Conservation (phyloP, 2,329 filamentous ascomycete species). For the Arthrinium puccinioides region DNA sequence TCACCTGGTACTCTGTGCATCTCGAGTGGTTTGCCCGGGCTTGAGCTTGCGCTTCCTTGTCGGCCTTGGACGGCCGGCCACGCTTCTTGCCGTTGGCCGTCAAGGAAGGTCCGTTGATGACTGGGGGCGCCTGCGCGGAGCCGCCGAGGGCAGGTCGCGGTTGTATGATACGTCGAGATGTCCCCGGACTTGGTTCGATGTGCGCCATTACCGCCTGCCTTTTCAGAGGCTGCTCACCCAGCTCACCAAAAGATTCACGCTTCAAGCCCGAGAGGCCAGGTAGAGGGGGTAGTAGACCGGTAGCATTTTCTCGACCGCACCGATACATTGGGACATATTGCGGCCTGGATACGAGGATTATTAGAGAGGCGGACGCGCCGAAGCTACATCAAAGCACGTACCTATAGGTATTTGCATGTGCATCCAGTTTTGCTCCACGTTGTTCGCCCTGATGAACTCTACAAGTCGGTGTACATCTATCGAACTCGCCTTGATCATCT, state of each 20-base stretch:
- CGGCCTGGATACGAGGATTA: conserved; percentile 30
- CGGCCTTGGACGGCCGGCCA: conserved; percentile 37
- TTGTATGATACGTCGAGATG: conserved; percentile 21
- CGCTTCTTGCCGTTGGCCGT: conserved; percentile 30
- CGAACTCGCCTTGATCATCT: conserved; percentile 50
- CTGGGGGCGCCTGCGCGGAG: conserved; percentile 14
- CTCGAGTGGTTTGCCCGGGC: conserved; percentile 21
- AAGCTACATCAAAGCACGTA: conserved; percentile 18
- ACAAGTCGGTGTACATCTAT: conserved; percentile 39
- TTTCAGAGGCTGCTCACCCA: conserved; percentile 24
- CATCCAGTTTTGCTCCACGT: conserved; percentile 37
- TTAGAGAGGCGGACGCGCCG: conserved; percentile 1
- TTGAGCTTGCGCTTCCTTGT: conserved; percentile 30
- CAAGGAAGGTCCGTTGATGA: conserved; percentile 11
- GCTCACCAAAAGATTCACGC: conserved; percentile 28
- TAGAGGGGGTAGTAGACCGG: conserved; percentile 22
- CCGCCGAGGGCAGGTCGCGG: conserved; percentile 22
- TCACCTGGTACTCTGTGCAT: conserved; percentile 21
- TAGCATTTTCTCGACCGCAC: conserved; percentile 30
- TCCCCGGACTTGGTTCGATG: conserved; percentile 16
- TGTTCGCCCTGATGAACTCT: conserved; percentile 36
- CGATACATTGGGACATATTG: conserved; percentile 38
- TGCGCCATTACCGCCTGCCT: conserved; percentile 22
- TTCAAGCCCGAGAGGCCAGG: conserved; percentile 22
- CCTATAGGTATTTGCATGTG: conserved; percentile 40